Conservation (phyloP, 2,329 filamentous ascomycete species). For the Ustilaginoidea virens region DNA sequence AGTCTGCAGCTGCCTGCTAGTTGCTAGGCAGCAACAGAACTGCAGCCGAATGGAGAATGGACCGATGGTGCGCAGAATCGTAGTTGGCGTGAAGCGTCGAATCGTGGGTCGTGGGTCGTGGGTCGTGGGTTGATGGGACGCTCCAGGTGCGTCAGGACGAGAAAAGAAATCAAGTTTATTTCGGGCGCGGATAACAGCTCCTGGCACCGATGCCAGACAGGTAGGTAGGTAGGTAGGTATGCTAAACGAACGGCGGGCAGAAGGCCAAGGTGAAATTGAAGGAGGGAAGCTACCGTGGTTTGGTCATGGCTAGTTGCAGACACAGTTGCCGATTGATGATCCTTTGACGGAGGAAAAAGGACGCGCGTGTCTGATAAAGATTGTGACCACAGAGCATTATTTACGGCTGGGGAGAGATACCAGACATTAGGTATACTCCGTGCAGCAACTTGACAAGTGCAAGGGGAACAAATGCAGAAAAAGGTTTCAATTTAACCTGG, state of each 20-base stretch:
- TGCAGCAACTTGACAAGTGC: too few relatives aligned
- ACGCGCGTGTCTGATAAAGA: too few relatives aligned
- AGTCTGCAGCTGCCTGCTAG: not conserved
- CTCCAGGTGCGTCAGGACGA: not conserved
- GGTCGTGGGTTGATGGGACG: not conserved
- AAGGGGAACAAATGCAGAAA: too few relatives aligned
- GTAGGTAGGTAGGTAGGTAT: not conserved
- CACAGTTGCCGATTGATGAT: too few relatives aligned
- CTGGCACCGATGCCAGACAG: not conserved
- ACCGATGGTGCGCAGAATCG: too few relatives aligned
- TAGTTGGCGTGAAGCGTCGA: too few relatives aligned
- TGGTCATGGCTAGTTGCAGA: slow-evolving; percentile 1
- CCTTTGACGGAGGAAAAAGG: too few relatives aligned
- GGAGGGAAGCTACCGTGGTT: slow-evolving; percentile 1
- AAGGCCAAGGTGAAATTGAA: not conserved
- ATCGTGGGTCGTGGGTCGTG: not conserved
- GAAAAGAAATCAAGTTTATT: not conserved
- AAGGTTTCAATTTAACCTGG: too few relatives aligned
- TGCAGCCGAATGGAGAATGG: not conserved
- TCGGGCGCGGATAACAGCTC: not conserved
- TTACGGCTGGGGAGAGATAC: too few relatives aligned
- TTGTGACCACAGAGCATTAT: too few relatives aligned
- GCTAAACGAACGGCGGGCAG: not conserved
- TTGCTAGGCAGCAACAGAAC: not conserved
- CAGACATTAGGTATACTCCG: too few relatives aligned